A percentile compares a stretch with the other conserved stretches of the same genome.
phyloP scores from a whole-genome alignment of 2,329 filamentous ascomycete genomes.

The Aureobasidium sp. region DNA sequence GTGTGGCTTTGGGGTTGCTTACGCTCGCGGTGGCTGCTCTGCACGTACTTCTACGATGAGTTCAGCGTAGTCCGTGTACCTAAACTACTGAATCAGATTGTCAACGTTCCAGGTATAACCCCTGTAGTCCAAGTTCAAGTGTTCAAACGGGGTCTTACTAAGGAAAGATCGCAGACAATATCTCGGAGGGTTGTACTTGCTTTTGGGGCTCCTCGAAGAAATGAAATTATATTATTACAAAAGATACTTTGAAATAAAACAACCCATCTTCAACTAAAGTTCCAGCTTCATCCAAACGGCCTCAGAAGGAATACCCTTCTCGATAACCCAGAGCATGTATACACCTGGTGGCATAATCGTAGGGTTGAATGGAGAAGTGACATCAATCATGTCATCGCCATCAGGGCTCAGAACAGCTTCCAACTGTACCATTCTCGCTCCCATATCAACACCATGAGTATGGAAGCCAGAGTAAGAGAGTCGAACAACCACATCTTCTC shows the following conservation, averaged over 20 bases:
- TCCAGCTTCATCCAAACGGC: slow-evolving; percentile 30
- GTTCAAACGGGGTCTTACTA: too few relatives aligned
- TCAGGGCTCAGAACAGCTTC: slow-evolving; percentile 32
- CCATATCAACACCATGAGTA: slow-evolving; percentile 53
- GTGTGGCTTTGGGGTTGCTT: not conserved
- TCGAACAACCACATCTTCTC: slow-evolving; percentile 30
- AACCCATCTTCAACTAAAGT: not conserved
- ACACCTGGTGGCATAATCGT: slow-evolving; percentile 50
- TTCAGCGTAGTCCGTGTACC: too few relatives aligned
- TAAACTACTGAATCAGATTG: too few relatives aligned
- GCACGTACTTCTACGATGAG: too few relatives aligned
- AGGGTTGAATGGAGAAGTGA: slow-evolving; percentile 45
- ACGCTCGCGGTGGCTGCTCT: not conserved
- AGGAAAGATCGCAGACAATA: too few relatives aligned
- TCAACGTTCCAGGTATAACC: too few relatives aligned
- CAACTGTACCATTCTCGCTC: slow-evolving; percentile 47
- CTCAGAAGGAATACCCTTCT: slow-evolving; percentile 43
- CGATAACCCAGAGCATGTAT: slow-evolving; percentile 50
- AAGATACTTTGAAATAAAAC: not conserved
- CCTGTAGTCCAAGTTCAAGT: too few relatives aligned
- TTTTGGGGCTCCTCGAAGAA: not conserved
- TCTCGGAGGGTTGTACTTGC: too few relatives aligned
- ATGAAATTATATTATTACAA: not conserved
- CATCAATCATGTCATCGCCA: slow-evolving; percentile 41
- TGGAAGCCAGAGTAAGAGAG: slow-evolving; percentile 52